Percentiles rank a stretch among this genome's conserved stretches.
Evolutionary conservation across 495 filamentous ascomycete species (phyloP).

Genomic region (Trichoderma reesei): DNA sequence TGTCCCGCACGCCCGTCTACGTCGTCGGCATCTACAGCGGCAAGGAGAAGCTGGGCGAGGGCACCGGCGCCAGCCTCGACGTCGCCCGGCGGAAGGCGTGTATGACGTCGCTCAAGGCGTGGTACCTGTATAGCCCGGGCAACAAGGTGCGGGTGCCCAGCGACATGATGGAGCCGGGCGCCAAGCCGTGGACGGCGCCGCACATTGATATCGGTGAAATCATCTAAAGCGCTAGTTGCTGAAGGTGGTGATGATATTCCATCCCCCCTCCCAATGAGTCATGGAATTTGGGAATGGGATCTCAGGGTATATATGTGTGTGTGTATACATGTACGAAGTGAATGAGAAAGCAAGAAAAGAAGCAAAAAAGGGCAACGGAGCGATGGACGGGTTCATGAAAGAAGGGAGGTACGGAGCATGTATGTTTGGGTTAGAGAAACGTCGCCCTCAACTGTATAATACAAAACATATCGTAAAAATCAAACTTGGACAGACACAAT

Average conservation of each 20-base stretch:
- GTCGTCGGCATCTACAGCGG: slow-evolving; percentile 92
- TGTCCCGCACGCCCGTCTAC: slow-evolving; percentile 75
- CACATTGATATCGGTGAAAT: slow-evolving; percentile 88
- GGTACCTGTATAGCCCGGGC: slow-evolving; percentile 88
- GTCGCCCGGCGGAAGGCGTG: slow-evolving; percentile 70
- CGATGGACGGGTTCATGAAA: neutral
- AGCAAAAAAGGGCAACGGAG: neutral
- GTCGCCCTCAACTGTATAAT: slow-evolving; percentile 13
- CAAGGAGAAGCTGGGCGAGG: slow-evolving; percentile 81
- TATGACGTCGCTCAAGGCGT: slow-evolving; percentile 75
- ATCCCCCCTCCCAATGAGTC: neutral
- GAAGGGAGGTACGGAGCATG: neutral
- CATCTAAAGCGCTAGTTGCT: slow-evolving; percentile 31
- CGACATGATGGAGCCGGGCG: slow-evolving; percentile 56
- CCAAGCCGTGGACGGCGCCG: slow-evolving; percentile 64
- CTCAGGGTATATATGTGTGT: neutral
- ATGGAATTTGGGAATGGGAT: neutral
- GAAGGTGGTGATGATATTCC: neutral
- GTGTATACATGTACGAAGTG: slow-evolving; percentile 5
- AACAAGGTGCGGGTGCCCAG: slow-evolving; percentile 62
- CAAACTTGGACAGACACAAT: neutral
- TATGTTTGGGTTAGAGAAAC: neutral
- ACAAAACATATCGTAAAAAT: slow-evolving; percentile 10
- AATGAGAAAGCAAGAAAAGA: neutral
- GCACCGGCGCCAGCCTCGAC: slow-evolving; percentile 59